Percentiles rank a stretch among this genome's conserved stretches.
Evolutionary conservation across 2,329 filamentous ascomycete species (phyloP).

Genomic region (Trichoderma sp.): DNA sequence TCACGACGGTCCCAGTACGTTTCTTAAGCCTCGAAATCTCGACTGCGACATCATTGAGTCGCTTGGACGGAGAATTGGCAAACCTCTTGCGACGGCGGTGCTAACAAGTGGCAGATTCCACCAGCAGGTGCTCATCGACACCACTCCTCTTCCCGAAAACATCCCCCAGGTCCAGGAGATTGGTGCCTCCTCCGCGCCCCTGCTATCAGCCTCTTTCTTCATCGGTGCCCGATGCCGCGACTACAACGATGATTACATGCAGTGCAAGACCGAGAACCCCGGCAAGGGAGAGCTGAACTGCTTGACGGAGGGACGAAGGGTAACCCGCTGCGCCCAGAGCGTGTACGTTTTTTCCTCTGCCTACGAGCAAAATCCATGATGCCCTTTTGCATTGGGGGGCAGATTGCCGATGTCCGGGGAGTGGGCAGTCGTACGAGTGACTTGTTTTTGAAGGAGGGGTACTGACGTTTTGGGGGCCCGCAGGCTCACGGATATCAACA

Average conservation of each 20-base stretch:
- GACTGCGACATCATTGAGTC: constrained; percentile 12
- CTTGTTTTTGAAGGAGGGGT: not conserved
- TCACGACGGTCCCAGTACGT: constrained; percentile 50
- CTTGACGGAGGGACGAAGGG: constrained; percentile 93
- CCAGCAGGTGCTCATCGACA: constrained; percentile 91
- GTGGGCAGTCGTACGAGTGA: not conserved
- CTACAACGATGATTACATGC: constrained; percentile 99
- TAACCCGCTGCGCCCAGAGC: constrained; percentile 93
- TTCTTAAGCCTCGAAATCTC: not conserved
- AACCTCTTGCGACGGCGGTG: not conserved
- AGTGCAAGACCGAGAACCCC: constrained; percentile 95
- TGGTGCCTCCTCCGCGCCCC: constrained; percentile 87
- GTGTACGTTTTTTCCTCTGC: constrained; percentile 67
- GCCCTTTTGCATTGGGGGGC: not conserved
- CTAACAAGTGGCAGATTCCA: constrained; percentile 71
- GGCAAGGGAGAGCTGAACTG: constrained; percentile 92
- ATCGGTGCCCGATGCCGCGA: constrained; percentile 93
- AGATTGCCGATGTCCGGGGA: not conserved
- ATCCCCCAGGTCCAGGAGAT: constrained; percentile 95
- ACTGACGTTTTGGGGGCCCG: constrained; percentile 18
- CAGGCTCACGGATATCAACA: constrained; percentile 94
- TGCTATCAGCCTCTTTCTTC: constrained; percentile 92
- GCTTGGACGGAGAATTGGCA: constrained; percentile 5
- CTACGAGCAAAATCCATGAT: not conserved
- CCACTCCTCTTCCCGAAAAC: constrained; percentile 87